Percentiles rank a stretch among this genome's conserved stretches.
Evolutionary conservation across 257 asterid species (phyloP).

Genomic region (Galeopsis tetrahit): DNA sequence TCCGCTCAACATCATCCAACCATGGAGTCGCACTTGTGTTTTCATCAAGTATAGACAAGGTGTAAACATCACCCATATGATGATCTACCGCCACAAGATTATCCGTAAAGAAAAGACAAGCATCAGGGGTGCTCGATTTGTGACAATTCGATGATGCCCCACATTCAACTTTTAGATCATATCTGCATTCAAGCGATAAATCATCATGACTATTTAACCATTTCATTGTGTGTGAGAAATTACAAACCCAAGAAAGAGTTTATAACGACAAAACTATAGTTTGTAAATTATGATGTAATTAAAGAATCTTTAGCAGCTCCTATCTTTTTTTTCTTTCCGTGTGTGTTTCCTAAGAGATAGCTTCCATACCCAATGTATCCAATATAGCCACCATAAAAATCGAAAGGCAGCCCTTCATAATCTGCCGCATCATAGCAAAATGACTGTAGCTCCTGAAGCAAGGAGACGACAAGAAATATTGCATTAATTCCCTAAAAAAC

Average conservation of each 20-base stretch:
- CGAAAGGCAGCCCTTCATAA: slow-evolving; percentile 90
- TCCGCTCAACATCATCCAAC: slow-evolving; percentile 70
- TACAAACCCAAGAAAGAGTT: not conserved
- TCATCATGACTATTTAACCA: slow-evolving; percentile 7
- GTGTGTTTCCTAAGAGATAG: not conserved
- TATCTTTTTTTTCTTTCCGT: not conserved
- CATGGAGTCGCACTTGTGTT: slow-evolving; percentile 46
- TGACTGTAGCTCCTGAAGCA: slow-evolving; percentile 83
- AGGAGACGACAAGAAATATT: slow-evolving; percentile 6
- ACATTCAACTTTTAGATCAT: slow-evolving; percentile 93
- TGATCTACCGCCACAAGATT: slow-evolving; percentile 87
- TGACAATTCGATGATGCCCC: slow-evolving; percentile 70
- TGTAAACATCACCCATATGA: slow-evolving; percentile 63
- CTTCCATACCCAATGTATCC: slow-evolving; percentile 89
- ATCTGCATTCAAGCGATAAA: slow-evolving; percentile 58
- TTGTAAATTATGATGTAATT: not conserved
- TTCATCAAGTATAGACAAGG: slow-evolving; percentile 59
- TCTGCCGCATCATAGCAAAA: slow-evolving; percentile 74
- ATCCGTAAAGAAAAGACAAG: slow-evolving; percentile 95
- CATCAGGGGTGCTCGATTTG: slow-evolving; percentile 85
- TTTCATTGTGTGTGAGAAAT: not conserved
- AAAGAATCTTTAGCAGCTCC: not conserved
- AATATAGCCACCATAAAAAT: slow-evolving; percentile 89
- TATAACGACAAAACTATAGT: not conserved
- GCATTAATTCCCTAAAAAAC: no score